Base-by-base conservation (phyloP, 1,139 yeast genomes). In the Pichia kudriavzevii region DNA sequence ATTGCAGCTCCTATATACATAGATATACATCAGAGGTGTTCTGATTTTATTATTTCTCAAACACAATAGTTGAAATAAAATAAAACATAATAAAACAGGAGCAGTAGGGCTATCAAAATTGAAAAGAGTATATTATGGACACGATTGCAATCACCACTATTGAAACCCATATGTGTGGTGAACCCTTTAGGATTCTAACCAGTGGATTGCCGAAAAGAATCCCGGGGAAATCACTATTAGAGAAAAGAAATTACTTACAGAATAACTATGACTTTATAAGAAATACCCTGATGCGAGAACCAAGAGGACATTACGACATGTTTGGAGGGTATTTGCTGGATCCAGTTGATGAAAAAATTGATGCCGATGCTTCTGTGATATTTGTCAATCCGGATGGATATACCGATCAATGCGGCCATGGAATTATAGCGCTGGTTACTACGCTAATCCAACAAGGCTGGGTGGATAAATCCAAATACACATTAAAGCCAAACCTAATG, bases 261-360 rank as follows among this genome's bases (percentile, higher is more conserved):
- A 21, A 31, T 15, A 26, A 47, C 26, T 44, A 50, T 33, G 55
- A 51, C 34, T 39, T 44, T 31, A 45, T 50, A 7, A 26, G 54
- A 30, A 39, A 40, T 4, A 38, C 54, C 2, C 30, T 51, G 23
- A 47, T 50, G 50, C 35, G 45, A 13, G 56, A 50, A 27, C 56
- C 56, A 10, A 37, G 54, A 22, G 56, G 54, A 5, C 56, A 51
- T 36, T 45, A 49, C 22, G 54, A 50, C 32, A 50, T 50, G 54
- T 49, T 49, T 40, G 55, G 52, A 9, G 54, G 53, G 1, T 45
- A 40, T 25, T 34, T 49, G 16, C 18, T 48, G 20, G 47, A 46
- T 12, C 47, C 55, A 1, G 22, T 32, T n/a, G 25, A 33, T 10
- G 37, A 30, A 21, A 42, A 41, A 9, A 8, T 22, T 2, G 31